Evolutionary conservation across 345 rosid genomes (phyloP).

Genomic region (Aurinia saxatilis): DNA sequence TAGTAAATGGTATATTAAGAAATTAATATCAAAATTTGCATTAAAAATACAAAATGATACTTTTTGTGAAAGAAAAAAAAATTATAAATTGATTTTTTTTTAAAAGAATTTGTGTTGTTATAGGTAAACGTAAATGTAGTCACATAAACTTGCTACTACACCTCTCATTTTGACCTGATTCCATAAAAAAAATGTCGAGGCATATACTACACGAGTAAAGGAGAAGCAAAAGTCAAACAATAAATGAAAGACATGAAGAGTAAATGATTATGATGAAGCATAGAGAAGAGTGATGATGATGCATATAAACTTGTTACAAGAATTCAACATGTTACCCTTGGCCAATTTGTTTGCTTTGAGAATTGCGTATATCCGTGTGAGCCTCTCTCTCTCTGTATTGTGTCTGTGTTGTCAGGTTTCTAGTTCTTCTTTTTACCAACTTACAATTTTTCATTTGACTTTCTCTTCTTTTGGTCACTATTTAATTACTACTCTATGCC

Average conservation of each 20-base stretch:
- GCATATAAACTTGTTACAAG: slow-evolving; percentile 3
- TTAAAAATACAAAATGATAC: too few relatives aligned
- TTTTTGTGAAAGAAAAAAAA: too few relatives aligned
- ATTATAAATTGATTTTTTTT: too few relatives aligned
- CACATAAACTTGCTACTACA: background rate
- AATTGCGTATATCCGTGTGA: background rate
- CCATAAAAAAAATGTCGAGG: too few relatives aligned
- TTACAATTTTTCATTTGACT: background rate
- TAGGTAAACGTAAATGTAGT: background rate
- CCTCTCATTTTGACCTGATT: background rate
- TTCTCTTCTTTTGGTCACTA: background rate
- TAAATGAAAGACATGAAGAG: slow-evolving; percentile 6
- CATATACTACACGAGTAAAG: too few relatives aligned
- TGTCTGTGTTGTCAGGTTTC: background rate
- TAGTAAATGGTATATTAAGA: too few relatives aligned
- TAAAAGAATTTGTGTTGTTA: too few relatives aligned
- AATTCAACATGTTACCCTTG: background rate
- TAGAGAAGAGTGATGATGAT: slow-evolving; percentile 10
- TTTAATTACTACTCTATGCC: background rate
- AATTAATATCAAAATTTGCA: too few relatives aligned
- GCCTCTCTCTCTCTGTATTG: background rate
- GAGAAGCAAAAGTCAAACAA: slow-evolving; percentile 14
- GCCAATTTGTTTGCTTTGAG: background rate
- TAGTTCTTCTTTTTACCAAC: background rate
- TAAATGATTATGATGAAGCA: slow-evolving; percentile 12